phyloP scores from a whole-genome alignment of 2,329 filamentous ascomycete species.

The Exophiala dermatitidis region DNA sequence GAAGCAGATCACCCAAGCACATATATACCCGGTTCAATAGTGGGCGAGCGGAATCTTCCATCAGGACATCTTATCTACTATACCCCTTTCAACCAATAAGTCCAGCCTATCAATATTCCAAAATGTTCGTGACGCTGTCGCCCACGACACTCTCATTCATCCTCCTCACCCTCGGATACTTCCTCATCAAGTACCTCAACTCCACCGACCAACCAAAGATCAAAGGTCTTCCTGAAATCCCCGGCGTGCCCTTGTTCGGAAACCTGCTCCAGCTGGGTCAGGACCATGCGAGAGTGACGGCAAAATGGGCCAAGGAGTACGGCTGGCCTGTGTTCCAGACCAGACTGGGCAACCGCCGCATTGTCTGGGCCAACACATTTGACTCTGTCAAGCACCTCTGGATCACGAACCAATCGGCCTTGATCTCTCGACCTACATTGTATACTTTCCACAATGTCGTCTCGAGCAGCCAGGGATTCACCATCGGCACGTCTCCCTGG shows the following conservation, averaged over 20 bases:
- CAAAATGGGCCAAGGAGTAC: conserved; percentile 53
- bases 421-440: conserved; percentile 69
- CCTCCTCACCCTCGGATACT: conserved; percentile 34
- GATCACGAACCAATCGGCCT: conserved; percentile 69
- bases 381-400: conserved; percentile 65
- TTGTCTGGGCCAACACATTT: conserved; percentile 73
- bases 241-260: conserved; percentile 56
- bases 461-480: conserved; percentile 69
- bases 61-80: too few relatives aligned
- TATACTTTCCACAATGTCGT: conserved; percentile 78
- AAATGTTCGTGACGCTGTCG: conserved; percentile 17
- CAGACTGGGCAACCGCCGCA: conserved; percentile 43
- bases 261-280: conserved; percentile 56
- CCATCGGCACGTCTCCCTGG: conserved; percentile 77
- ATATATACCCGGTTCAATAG: too few relatives aligned
- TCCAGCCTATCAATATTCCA: not conserved
- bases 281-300: conserved; percentile 49
- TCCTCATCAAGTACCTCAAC: conserved; percentile 39
- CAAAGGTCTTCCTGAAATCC: conserved; percentile 55
- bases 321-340: conserved; percentile 55
- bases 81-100: too few relatives aligned
- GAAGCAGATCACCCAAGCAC: too few relatives aligned
- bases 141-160: conserved; percentile 28
- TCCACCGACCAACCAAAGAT: conserved; percentile 54
- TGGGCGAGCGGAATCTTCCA: too few relatives aligned